A percentile compares a stretch with the other conserved stretches of the same genome.
Evolutionary conservation across 805 yeast species (phyloP).

Genomic region (Kluyveromyces lactis): DNA sequence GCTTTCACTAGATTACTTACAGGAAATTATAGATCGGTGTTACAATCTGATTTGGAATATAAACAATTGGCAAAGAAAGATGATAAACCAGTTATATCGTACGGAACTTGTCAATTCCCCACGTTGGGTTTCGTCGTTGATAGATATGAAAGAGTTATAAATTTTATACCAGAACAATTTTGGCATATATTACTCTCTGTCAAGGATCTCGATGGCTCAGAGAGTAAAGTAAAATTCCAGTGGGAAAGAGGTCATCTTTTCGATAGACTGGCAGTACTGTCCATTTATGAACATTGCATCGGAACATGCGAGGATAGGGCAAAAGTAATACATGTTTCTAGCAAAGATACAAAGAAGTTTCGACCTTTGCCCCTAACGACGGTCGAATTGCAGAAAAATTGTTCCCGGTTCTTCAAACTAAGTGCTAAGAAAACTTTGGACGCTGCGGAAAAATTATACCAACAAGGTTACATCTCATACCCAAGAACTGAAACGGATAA

Average conservation of each 20-base stretch:
- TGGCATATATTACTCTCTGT: conserved; percentile 62
- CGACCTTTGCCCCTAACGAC: conserved; percentile 91
- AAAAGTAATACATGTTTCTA: conserved; percentile 39
- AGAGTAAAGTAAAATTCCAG: conserved; percentile 36
- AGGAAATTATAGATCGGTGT: conserved; percentile 34
- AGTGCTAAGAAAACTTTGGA: conserved; percentile 73
- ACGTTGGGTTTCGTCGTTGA: conserved; percentile 95
- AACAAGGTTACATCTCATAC: conserved; percentile 79
- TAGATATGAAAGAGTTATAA: conserved; percentile 64
- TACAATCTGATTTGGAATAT: conserved; percentile 10
- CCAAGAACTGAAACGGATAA: conserved; percentile 97
- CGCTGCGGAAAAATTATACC: conserved; percentile 78
- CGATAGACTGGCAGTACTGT: conserved; percentile 57
- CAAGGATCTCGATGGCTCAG: conserved; percentile 30
- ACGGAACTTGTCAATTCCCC: conserved; percentile 95
- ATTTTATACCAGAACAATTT: conserved; percentile 67
- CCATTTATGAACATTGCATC: conserved; percentile 63
- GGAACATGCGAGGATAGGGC: conserved; percentile 38
- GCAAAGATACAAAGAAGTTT: conserved; percentile 63
- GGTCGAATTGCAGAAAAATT: conserved; percentile 83
- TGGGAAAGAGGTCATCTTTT: conserved; percentile 72
- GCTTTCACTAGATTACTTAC: conserved; percentile 76
- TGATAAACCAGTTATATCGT: conserved; percentile 40
- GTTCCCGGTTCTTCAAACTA: conserved; percentile 64
- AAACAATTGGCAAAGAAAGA: conserved; percentile 8